Evolutionary conservation across 805 yeast species (phyloP), one percentile per base, ranked within the genome.

Genomic region (Candida easanensis): DNA sequence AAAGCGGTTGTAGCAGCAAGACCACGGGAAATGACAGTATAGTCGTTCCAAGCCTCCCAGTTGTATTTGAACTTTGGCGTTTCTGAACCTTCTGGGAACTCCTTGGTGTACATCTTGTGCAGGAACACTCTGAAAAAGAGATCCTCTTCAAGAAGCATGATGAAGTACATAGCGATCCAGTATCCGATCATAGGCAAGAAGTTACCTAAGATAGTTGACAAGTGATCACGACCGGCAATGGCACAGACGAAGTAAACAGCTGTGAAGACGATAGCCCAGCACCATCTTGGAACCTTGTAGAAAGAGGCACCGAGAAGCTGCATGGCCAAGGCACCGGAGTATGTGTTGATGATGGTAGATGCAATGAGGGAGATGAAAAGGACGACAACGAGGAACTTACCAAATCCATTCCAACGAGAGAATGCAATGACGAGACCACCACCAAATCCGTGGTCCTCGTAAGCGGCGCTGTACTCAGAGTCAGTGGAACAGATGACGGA

Each of bases 181-280:
- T 88, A 88, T 1, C 95, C 95, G 46, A 88, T 76, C 96, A 88
- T 88, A 9, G 96, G 96, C 56, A 88, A 68, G 63, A 88, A 88
- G 57, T 88, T 88, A 8, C 86, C 78, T 51, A 88, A 66, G 45
- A 88, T 85, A 2, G 79, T 72, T 43, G 87, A 71, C 58, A 88
- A 84, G 53, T 82, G 80, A 58, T 82, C 68, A 53, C 83, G 73
- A 13, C 96, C 96, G n/a, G 77, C 90, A 49, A 87, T 63, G 2
- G 95, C 82, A 57, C 88, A 76, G 10, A 83, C 76, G 49, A 84
- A 69, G 57, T 82, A 84, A 17, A 84, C 65, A 1, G 69, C 74
- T 11, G 88, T 82, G 20, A 83, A 74, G 6, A 76, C 61, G 34
- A 86, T 62, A 1, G 84, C 79, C 77, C 91, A 79, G 33, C 81